A percentile compares a stretch with the other conserved stretches of the same genome.
Conservation (phyloP, 2,329 filamentous ascomycete species). For the Aspergillus sp. region DNA sequence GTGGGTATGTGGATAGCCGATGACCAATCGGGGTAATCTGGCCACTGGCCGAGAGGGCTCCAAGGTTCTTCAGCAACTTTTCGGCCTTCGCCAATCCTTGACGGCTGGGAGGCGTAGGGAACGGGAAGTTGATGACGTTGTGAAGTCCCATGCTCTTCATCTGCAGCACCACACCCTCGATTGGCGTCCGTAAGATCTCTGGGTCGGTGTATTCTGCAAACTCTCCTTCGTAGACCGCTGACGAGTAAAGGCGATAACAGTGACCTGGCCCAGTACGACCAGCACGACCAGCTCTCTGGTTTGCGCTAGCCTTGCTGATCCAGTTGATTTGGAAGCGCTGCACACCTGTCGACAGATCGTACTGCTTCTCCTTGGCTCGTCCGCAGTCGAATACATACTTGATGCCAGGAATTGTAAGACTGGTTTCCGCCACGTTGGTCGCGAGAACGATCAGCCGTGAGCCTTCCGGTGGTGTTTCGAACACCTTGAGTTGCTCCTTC, state of each 20-base stretch:
- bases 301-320: constrained; percentile 96
- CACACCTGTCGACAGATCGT: constrained; percentile 79
- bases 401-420: constrained; percentile 90
- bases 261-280: constrained; percentile 93
- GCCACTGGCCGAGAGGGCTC: constrained; percentile 65
- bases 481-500: constrained; percentile 83
- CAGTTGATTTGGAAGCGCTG: constrained; percentile 93
- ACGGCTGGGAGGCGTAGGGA: constrained; percentile 80
- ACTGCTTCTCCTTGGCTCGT: constrained; percentile 83
- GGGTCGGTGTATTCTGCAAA: constrained; percentile 81
- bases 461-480: constrained; percentile 74
- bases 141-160: constrained; percentile 92
- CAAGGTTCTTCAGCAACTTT: constrained; percentile 75
- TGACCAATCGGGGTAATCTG: constrained; percentile 72
- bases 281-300: constrained; percentile 85
- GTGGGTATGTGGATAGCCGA: constrained; percentile 79
- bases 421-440: constrained; percentile 95
- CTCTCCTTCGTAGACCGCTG: constrained; percentile 80
- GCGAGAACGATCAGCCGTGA: constrained; percentile 81
- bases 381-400: constrained; percentile 95
- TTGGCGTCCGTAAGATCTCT: constrained; percentile 82
- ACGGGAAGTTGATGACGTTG: constrained; percentile 88
- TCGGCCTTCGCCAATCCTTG: constrained; percentile 75
- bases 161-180: constrained; percentile 87
- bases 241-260: constrained; percentile 91